A percentile compares a stretch with the other conserved stretches of the same genome.
These are phyloP conservation scores for Globisporangium cylindrosporum DNA, from an alignment of 352 stramenopile species.

Conservation along the genomic window DNA sequence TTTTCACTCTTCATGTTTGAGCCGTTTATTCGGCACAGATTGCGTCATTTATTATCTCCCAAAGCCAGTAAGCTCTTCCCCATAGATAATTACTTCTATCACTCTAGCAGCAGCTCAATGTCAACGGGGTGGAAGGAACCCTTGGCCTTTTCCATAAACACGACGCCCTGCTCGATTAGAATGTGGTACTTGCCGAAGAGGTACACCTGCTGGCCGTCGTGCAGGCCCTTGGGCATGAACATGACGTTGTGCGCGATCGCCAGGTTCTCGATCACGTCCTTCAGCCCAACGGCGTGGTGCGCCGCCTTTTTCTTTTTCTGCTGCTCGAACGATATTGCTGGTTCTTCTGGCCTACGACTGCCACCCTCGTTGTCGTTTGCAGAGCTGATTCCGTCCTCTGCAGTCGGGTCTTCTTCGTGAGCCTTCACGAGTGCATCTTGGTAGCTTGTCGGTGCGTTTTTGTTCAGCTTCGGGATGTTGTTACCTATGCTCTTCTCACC, in stretches of 20 bases:
- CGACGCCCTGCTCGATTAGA: slow-evolving; percentile 81
- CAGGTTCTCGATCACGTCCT: slow-evolving; percentile 82
- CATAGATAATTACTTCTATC: slow-evolving; percentile 9
- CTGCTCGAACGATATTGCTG: background rate
- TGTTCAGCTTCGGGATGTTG: slow-evolving; percentile 51
- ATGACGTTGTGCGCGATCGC: slow-evolving; percentile 75
- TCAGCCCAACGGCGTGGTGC: slow-evolving; percentile 56
- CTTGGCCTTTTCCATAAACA: slow-evolving; percentile 69
- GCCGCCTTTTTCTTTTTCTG: slow-evolving; percentile 16
- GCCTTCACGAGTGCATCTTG: slow-evolving; percentile 69
- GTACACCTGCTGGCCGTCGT: slow-evolving; percentile 83
- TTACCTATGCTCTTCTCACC: background rate
- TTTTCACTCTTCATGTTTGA: too few relatives aligned
- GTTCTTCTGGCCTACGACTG: background rate
- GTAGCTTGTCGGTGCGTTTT: slow-evolving; percentile 53
- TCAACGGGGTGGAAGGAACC: slow-evolving; percentile 69
- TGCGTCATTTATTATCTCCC: too few relatives aligned
- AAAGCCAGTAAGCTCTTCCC: background rate
- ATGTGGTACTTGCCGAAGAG: slow-evolving; percentile 78
- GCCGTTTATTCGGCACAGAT: too few relatives aligned
- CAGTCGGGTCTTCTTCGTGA: slow-evolving; percentile 19
- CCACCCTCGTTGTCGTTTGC: slow-evolving; percentile 17
- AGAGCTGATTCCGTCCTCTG: slow-evolving; percentile 19
- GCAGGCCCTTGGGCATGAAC: slow-evolving; percentile 76
- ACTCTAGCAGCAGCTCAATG: slow-evolving; percentile 59